Base-by-base conservation (phyloP, 1,139 yeast species). In the Nakaseomyces sp. region DNA sequence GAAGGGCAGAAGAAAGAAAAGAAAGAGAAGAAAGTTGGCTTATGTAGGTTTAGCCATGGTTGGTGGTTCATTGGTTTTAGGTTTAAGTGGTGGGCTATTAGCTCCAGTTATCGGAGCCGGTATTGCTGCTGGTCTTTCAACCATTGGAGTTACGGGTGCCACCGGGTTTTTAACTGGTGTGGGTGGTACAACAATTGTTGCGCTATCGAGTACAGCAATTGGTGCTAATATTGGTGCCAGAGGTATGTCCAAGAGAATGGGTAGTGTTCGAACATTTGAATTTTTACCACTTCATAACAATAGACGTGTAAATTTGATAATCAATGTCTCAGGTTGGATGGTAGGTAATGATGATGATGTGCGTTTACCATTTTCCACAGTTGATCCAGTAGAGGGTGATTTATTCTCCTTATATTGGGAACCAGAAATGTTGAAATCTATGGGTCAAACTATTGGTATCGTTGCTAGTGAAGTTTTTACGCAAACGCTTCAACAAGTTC, bases 51-150 rank as follows among this genome's bases (percentile, higher is more conserved):
- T 93, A 45, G 99, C 98, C 0, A 91, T 97, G 3, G 72, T 89
- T n/a, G 97, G 98, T 13, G 99, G 99, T 1, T 89, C 96, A 0
- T 70, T 93, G 25, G 95, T 94, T 1, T 77, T 93, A 47, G 98
- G 98, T 1, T 70, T 93, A 25, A 86, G 96, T 45, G 97, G 96
- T 12, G 99, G 99, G 2, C 66, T 93, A 40, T 69, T 93, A 42
- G 98, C 98, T 0, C 99, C 99, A 0, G 95, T 93, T 4, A 93
- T 93, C 57, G 98, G 98, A 38, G 97, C 97, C 1, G 98, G 99
- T 54, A 62, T 93, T 22, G 98, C 98, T 2, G 97, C 98, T 2
- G 99, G 98, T 9, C 70, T 93, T 38, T 82, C 97, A 0, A 91
- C 98, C 0, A 79, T 91, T 25, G 99, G 99, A 22, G 84, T 93